Conservation (phyloP, 75 land plant genomes). For the Larix kaempferi region DNA sequence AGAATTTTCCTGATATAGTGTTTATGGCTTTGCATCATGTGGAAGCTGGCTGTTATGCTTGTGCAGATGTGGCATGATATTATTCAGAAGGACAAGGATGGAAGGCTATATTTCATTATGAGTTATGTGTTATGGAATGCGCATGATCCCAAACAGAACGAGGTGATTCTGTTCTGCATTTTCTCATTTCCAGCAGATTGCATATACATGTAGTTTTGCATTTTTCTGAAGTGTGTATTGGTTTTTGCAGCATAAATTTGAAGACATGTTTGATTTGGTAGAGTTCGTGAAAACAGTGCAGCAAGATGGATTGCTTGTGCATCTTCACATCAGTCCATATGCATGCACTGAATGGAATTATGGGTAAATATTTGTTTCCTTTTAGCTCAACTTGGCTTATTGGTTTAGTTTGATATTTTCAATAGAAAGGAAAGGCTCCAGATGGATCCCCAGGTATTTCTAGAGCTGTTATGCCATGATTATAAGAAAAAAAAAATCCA, state of each 20-base stretch:
- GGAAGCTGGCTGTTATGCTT: constrained; percentile 6
- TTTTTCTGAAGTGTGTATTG: neutral
- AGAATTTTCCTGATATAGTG: too few relatives aligned
- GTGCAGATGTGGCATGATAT: constrained; percentile 23
- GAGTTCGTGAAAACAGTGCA: constrained; percentile 54
- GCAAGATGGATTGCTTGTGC: constrained; percentile 53
- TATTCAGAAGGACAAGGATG: constrained; percentile 16
- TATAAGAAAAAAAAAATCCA: too few relatives aligned
- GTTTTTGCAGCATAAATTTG: constrained; percentile 38
- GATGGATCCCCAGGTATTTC: too few relatives aligned
- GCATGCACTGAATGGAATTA: constrained; percentile 88
- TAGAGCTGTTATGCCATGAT: too few relatives aligned
- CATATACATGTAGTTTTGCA: neutral
- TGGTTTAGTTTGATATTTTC: neutral
- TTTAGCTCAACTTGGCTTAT: neutral
- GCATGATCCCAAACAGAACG: constrained; percentile 6
- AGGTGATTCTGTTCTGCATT: neutral
- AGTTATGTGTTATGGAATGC: constrained; percentile 17
- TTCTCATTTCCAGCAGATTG: neutral
- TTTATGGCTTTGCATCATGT: neutral
- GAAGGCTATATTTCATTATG: constrained; percentile 17
- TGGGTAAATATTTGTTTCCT: constrained; percentile 45
- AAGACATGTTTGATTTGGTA: constrained; percentile 49
- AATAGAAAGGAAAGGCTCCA: neutral
- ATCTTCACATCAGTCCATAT: constrained; percentile 83